Base-by-base conservation (phyloP, 176 grass and related monocot genomes). In the Dactylis glomerata region DNA sequence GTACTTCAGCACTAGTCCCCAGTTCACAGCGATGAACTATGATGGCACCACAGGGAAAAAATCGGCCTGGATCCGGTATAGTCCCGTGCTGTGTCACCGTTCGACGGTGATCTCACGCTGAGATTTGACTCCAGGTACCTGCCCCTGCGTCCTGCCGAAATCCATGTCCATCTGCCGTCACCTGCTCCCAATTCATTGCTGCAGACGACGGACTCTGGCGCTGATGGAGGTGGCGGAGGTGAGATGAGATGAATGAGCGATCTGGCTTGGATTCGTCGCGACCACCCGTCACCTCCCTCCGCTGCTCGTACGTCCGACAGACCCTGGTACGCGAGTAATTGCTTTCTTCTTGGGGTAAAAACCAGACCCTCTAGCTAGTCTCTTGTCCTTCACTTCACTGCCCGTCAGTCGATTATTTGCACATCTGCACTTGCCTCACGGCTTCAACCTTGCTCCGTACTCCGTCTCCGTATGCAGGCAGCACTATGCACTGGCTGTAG, bases 231-330 rank as follows among this genome's bases (percentile, higher is more conserved):
- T n/a, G 68, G 4, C n/a, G 12, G 61, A 6, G 5, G 19, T 7
- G 34, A n/a, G 47, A 12, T 1, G 10, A 42, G 45, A 67, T 28
- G 72, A 58, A 61, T 27, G 70, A 49, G 68, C 14, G 62, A 57
- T 42, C 74, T 73, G 62, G 42, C 56, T 82, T 45, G 69, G 69
- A 81, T 17, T 45, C 78, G 17, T 83, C 80, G 34, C 62, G 4
- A 19, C 62, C 73, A 16, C 20, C 31, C 41, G 33, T 84, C 86
- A 73, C 23, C 42, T 83, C 63, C 23, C 42, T 83, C 63, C 30
- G 3, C 2, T 15, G 26, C 2, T 12, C 55, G 84, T 54, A 52
- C 45, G 16, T 59, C 47, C 55, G 23, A 51, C 67, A 80, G 36
- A 28, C 54, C 84, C 49, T n/a, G n/a, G n/a, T 22, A 27, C 41